Evolutionary conservation across 2,329 filamentous ascomycete genomes (phyloP).

Genomic region (Phoma herbarum): DNA sequence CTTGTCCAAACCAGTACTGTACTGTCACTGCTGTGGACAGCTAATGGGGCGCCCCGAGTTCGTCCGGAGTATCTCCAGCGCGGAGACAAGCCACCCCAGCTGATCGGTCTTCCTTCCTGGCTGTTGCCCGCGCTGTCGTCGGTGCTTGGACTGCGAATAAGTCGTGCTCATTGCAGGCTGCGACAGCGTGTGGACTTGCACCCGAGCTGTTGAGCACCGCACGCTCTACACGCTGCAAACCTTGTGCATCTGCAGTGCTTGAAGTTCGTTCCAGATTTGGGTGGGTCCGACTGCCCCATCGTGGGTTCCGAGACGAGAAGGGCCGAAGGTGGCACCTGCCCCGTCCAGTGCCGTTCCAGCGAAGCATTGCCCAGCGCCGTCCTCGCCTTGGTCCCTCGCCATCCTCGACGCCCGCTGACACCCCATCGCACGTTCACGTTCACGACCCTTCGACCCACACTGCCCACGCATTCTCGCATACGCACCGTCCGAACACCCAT

Average conservation of each 20-base stretch:
- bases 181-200: neutral
- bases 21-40: neutral
- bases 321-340: slow-evolving; percentile 2
- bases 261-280: slow-evolving; percentile 3
- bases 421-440: slow-evolving; percentile 3
- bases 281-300: slow-evolving; percentile 3
- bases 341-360: slow-evolving; percentile 1
- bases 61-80: slow-evolving; percentile 2
- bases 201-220: neutral
- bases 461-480: slow-evolving; percentile 22
- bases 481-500: slow-evolving; percentile 38
- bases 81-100: slow-evolving; percentile 5
- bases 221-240: neutral
- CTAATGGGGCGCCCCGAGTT: slow-evolving; percentile 7
- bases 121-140: neutral
- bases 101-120: neutral
- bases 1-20: neutral
- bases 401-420: slow-evolving; percentile 1
- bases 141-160: neutral
- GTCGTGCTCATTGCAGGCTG: neutral
- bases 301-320: slow-evolving; percentile 7
- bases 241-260: neutral
- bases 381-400: slow-evolving; percentile 5
- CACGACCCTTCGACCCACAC: neutral
- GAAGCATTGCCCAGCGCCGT: slow-evolving; percentile 2